A percentile compares a stretch with the other conserved stretches of the same genome.
Evolutionary conservation across 2,329 filamentous ascomycete genomes (phyloP).

Genomic region (Diaporthe citriasiana): DNA sequence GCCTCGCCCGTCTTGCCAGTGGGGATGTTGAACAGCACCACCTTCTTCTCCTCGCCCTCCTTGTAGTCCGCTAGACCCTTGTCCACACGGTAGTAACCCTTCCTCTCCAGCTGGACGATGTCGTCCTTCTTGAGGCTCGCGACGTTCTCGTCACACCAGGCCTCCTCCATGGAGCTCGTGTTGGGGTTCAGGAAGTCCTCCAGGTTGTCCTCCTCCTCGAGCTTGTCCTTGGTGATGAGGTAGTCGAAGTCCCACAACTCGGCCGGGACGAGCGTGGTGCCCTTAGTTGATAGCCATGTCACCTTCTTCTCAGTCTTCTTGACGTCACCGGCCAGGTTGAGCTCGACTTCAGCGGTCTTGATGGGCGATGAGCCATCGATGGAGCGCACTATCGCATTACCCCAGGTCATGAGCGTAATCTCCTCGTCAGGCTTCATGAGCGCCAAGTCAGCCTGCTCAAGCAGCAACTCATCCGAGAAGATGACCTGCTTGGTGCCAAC

Average conservation of each 20-base stretch:
- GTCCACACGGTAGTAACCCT: conserved; percentile 93
- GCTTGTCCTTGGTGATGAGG: conserved; percentile 93
- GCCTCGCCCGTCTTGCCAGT: conserved; percentile 61
- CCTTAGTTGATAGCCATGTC: conserved; percentile 86
- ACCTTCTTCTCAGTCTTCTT: conserved; percentile 98
- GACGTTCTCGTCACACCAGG: conserved; percentile 86
- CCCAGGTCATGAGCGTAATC: conserved; percentile 97
- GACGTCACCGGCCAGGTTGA: conserved; percentile 93
- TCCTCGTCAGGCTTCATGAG: conserved; percentile 88
- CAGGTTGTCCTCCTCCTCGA: conserved; percentile 88
- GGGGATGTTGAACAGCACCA: conserved; percentile 71
- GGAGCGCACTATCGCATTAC: conserved; percentile 84
- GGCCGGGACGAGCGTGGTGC: conserved; percentile 82
- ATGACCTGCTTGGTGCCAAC: conserved; percentile 89
- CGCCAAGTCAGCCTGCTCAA: conserved; percentile 90
- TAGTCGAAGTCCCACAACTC: conserved; percentile 97
- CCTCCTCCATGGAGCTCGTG: conserved; percentile 81
- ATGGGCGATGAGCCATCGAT: conserved; percentile 73
- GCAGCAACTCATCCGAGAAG: conserved; percentile 80
- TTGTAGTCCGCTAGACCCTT: conserved; percentile 67
- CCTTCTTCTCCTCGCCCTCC: conserved; percentile 64
- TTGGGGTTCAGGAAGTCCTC: conserved; percentile 85
- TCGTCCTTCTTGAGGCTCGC: conserved; percentile 84
- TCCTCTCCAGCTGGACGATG: conserved; percentile 94
- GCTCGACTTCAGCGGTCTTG: conserved; percentile 80